phyloP scores from a whole-genome alignment of 352 stramenopile genomes.

The Globisporangium canariense region DNA sequence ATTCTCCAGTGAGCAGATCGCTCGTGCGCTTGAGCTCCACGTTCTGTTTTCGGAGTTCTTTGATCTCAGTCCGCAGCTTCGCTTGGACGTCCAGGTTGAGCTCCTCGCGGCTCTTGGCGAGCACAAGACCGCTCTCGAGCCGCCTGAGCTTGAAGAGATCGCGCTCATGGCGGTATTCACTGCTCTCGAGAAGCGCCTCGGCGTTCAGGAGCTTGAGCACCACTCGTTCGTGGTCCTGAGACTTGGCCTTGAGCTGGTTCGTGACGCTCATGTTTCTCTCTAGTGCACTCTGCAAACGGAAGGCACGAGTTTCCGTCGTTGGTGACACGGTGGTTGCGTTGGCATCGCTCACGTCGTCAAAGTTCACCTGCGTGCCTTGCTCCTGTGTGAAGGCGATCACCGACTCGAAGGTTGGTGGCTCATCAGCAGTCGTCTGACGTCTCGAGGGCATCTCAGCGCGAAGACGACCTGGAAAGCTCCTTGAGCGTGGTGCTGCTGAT shows the following conservation, averaged over 20 bases:
- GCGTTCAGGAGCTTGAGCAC: slow-evolving; percentile 26
- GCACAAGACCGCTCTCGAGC: slow-evolving; percentile 28
- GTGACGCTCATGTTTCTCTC: slow-evolving; percentile 32
- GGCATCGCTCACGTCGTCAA: not conserved
- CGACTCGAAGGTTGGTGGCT: slow-evolving; percentile 24
- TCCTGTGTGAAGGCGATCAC: slow-evolving; percentile 25
- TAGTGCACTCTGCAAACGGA: slow-evolving; percentile 28
- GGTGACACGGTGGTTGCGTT: not conserved
- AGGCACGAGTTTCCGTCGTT: slow-evolving; percentile 1
- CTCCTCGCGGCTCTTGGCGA: slow-evolving; percentile 29
- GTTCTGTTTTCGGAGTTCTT: slow-evolving; percentile 27
- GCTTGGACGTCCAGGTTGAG: slow-evolving; percentile 31
- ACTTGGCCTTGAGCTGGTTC: slow-evolving; percentile 39
- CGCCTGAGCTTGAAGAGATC: slow-evolving; percentile 24
- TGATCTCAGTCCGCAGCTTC: slow-evolving; percentile 24
- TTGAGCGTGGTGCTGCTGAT: not conserved
- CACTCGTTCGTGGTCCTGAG: slow-evolving; percentile 38
- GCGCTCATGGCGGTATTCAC: slow-evolving; percentile 18
- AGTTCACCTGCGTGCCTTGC: slow-evolving; percentile 29
- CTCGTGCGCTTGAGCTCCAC: slow-evolving; percentile 20
- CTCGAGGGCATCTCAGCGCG: slow-evolving; percentile 21
- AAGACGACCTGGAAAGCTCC: slow-evolving; percentile 27
- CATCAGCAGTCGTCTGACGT: slow-evolving; percentile 3
- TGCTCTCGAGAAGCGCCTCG: slow-evolving; percentile 21
- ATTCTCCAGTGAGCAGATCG: slow-evolving; percentile 19